Evolutionary conservation across 257 asterid species (phyloP), one percentile per base, ranked within the genome.

Genomic region (Prunella vulgaris): DNA sequence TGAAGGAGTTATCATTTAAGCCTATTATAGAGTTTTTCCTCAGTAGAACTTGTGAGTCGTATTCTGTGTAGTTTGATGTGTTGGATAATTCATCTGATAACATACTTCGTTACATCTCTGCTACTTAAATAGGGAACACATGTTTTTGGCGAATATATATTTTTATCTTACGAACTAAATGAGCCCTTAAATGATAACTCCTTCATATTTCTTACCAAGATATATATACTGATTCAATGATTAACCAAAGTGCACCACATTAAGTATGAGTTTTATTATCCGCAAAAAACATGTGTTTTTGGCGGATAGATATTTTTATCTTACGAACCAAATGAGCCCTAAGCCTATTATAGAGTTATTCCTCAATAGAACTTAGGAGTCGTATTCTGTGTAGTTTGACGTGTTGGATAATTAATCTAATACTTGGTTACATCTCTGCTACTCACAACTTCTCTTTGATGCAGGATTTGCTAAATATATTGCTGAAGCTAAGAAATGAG

Each of bases 401-500:
- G n/a, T n/a, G n/a, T n/a, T n/a, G n/a, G n/a, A n/a, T n/a, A n/a
- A n/a, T n/a, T n/a, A n/a, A n/a, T n/a, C n/a, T n/a, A n/a, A n/a
- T n/a, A n/a, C n/a, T n/a, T n/a, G n/a, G n/a, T n/a, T n/a, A n/a
- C n/a, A n/a, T n/a, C n/a, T n/a, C n/a, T n/a, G n/a, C n/a, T 49
- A 53, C 71, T 52, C 76, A 18, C 42, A 52, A 69, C 12, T 66
- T 63, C 37, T 15, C 53, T 37, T 35, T 74, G 79, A 66, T 76
- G 86, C 91, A 92, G 98, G 97, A 93, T 78, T 77, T 93, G 87
- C 74, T 71, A 32, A 78, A 60, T 73, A 71, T 87, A 73, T 69
- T 93, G 88, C 60, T 72, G 84, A 93, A 78, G 81, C 89, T 93
- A 80, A 84, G 98, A 80, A 85, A 88, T 48, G 87, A 71, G 71